These are phyloP conservation scores for Penicillium taxi DNA, from an alignment of 495 filamentous ascomycete genomes.

Conservation along the genomic window DNA sequence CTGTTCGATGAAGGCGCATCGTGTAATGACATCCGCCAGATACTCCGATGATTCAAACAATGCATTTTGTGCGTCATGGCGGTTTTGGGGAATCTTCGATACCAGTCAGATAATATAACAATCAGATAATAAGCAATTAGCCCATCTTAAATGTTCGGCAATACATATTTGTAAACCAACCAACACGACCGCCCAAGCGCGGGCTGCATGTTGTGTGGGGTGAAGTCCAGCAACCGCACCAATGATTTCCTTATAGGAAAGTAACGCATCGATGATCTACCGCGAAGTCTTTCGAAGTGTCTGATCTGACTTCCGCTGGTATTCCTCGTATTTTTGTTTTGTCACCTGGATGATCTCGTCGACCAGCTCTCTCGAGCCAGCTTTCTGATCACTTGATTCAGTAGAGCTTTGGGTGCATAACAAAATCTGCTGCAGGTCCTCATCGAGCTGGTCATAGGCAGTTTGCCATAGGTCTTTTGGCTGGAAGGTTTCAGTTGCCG, in stretches of 20 bases:
- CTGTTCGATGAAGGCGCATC: conserved; percentile 6
- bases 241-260: conserved; percentile 11
- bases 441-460: neutral
- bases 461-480: neutral
- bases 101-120: too few relatives aligned
- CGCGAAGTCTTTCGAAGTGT: conserved; percentile 1
- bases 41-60: conserved; percentile 8
- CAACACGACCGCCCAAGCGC: conserved; percentile 12
- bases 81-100: conserved; percentile 4
- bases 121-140: too few relatives aligned
- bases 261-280: conserved; percentile 9
- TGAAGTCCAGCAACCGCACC: conserved; percentile 5
- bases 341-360: too few relatives aligned
- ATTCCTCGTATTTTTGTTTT: conserved; percentile 2
- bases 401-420: too few relatives aligned
- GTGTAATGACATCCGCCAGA: conserved; percentile 1
- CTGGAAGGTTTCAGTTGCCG: neutral
- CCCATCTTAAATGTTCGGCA: too few relatives aligned
- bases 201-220: conserved; percentile 9
- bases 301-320: conserved; percentile 4
- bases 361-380: too few relatives aligned
- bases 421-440: too few relatives aligned
- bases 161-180: conserved; percentile 5
- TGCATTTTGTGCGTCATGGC: conserved; percentile 2
- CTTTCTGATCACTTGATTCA: too few relatives aligned